phyloP scores from a whole-genome alignment of 176 grass and related monocot genomes.

The Oryza longistaminata region DNA sequence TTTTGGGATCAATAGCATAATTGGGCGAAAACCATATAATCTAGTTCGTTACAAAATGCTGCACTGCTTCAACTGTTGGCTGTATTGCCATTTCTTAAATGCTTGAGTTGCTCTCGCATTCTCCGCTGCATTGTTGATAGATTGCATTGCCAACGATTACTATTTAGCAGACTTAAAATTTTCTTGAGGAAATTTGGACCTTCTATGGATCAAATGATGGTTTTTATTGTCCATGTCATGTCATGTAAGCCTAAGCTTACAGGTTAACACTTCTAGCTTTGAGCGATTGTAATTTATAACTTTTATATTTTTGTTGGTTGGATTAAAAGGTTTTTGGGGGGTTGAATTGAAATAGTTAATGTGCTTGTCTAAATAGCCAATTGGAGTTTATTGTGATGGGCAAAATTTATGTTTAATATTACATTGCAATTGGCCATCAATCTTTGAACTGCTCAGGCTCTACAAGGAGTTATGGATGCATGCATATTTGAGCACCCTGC shows the following conservation, averaged over 20 bases:
- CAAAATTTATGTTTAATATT: neutral
- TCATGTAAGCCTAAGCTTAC: neutral
- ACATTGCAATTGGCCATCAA: neutral
- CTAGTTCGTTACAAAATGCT: neutral
- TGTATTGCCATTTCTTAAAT: neutral
- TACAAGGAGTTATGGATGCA: neutral
- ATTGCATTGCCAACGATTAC: neutral
- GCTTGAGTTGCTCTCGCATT: neutral
- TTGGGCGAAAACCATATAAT: neutral
- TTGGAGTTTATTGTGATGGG: constrained; percentile 2
- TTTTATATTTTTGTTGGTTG: neutral
- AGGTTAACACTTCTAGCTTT: constrained; percentile 16
- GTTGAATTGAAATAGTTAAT: neutral
- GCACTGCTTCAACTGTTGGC: neutral
- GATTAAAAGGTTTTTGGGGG: constrained; percentile 5
- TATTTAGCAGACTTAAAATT: neutral
- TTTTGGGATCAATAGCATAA: neutral
- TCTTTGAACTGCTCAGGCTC: neutral
- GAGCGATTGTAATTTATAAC: neutral
- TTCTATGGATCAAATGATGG: neutral
- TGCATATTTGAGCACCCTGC: constrained; percentile 11
- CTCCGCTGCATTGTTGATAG: neutral
- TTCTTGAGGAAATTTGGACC: neutral
- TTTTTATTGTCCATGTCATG: neutral
- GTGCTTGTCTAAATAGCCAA: neutral